phyloP scores from a whole-genome alignment of 2,329 filamentous ascomycete species.

The Neonectria faginata region DNA sequence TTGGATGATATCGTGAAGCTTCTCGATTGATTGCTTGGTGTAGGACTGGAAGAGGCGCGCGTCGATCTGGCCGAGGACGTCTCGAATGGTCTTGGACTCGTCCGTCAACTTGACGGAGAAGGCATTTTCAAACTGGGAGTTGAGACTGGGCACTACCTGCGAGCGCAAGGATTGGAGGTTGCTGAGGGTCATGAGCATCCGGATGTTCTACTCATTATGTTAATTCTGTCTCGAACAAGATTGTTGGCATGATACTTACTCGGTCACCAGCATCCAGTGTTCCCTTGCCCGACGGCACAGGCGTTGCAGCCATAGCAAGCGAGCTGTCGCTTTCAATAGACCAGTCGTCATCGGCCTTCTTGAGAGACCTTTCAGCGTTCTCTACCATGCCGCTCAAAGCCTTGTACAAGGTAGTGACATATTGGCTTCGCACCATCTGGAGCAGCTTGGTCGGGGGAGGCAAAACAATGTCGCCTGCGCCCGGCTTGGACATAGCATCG shows the following conservation, averaged over 20 bases:
- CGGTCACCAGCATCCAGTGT: constrained; percentile 67
- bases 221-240: constrained; percentile 29
- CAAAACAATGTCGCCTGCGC: constrained; percentile 80
- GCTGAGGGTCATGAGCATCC: constrained; percentile 92
- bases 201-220: constrained; percentile 75
- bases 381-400: constrained; percentile 96
- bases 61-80: constrained; percentile 92
- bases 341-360: constrained; percentile 74
- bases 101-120: constrained; percentile 96
- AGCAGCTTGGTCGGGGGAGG: constrained; percentile 88
- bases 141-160: constrained; percentile 87
- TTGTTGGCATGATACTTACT: constrained; percentile 53
- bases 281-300: constrained; percentile 56
- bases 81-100: constrained; percentile 90
- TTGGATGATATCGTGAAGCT: constrained; percentile 76
- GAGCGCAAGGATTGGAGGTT: constrained; percentile 88
- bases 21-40: constrained; percentile 79
- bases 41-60: constrained; percentile 92
- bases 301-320: constrained; percentile 50
- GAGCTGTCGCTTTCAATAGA: constrained; percentile 60
- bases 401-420: constrained; percentile 94
- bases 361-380: constrained; percentile 83
- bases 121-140: constrained; percentile 90
- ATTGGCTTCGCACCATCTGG: constrained; percentile 90
- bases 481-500: constrained; percentile 82